Conservation (phyloP, 2,329 filamentous ascomycete species). For the Septoria petroselini region DNA sequence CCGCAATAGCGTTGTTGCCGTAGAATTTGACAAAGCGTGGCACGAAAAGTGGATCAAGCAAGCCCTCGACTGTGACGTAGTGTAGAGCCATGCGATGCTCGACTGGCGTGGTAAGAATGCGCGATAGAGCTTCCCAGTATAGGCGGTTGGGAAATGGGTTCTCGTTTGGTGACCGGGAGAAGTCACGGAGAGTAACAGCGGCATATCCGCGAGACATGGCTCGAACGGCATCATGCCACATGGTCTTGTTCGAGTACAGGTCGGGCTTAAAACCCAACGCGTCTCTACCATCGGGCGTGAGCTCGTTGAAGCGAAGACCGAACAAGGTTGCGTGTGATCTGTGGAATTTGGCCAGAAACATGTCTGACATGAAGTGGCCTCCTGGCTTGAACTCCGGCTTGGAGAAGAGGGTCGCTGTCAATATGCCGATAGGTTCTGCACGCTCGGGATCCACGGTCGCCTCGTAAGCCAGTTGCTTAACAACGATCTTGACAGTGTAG, state of each 20-base stretch:
- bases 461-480: conserved; percentile 57
- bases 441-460: conserved; percentile 39
- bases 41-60: conserved; percentile 60
- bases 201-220: conserved; percentile 61
- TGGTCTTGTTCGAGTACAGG: conserved; percentile 10
- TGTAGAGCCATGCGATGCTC: conserved; percentile 49
- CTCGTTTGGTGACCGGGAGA: conserved; percentile 61
- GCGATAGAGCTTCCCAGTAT: conserved; percentile 78
- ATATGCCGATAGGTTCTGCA: conserved; percentile 76
- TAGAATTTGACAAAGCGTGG: conserved; percentile 73
- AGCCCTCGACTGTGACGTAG: conserved; percentile 50
- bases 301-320: conserved; percentile 60
- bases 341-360: conserved; percentile 83
- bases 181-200: conserved; percentile 77
- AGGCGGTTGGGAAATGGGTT: conserved; percentile 76
- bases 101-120: conserved; percentile 71
- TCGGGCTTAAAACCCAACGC: conserved; percentile 66
- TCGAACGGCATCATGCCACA: conserved; percentile 13
- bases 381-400: conserved; percentile 56
- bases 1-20: conserved; percentile 15
- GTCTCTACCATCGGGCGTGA: conserved; percentile 62
- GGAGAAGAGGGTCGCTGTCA: conserved; percentile 72
- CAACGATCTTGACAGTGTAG: conserved; percentile 68
- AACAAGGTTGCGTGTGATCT: conserved; percentile 80
- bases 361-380: conserved; percentile 72